Conservation (phyloP, 352 stramenopile genomes). For the Peronospora belbahrii region DNA sequence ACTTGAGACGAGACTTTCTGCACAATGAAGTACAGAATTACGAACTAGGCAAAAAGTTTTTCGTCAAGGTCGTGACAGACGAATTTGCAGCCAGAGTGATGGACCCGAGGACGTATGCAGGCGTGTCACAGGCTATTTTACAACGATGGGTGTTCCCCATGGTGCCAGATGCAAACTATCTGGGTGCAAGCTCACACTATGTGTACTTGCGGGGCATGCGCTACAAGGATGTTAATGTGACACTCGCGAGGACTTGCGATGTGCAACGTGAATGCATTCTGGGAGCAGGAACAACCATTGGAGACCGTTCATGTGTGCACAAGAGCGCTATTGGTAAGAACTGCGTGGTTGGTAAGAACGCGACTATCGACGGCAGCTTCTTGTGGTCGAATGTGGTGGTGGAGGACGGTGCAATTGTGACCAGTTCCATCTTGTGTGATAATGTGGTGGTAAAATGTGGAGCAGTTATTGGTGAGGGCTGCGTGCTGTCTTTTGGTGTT, state of each 20-base stretch:
- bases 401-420: constrained; percentile 68
- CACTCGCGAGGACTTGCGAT: constrained; percentile 53
- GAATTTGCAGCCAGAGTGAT: constrained; percentile 92
- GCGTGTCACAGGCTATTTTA: constrained; percentile 90
- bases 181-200: constrained; percentile 53
- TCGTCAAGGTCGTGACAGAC: constrained; percentile 87
- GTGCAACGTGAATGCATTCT: constrained; percentile 72
- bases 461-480: constrained; percentile 64
- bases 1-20: constrained; percentile 93
- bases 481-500: constrained; percentile 72
- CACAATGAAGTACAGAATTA: constrained; percentile 96
- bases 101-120: constrained; percentile 90
- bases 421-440: constrained; percentile 79
- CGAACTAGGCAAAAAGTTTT: constrained; percentile 96
- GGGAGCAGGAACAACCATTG: constrained; percentile 44
- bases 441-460: constrained; percentile 66
- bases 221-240: constrained; percentile 75
- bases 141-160: constrained; percentile 94
- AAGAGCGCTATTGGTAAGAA: constrained; percentile 65
- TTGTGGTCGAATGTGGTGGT: constrained; percentile 79
- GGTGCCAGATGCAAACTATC: constrained; percentile 89
- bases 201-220: constrained; percentile 70
- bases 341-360: constrained; percentile 67
- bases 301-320: constrained; percentile 42
- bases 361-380: constrained; percentile 63